Evolutionary conservation across 1,284 basidiomycete species (phyloP), one percentile per base, ranked within the genome.

Genomic region (Melanopsichium pennsylvanicum): DNA sequence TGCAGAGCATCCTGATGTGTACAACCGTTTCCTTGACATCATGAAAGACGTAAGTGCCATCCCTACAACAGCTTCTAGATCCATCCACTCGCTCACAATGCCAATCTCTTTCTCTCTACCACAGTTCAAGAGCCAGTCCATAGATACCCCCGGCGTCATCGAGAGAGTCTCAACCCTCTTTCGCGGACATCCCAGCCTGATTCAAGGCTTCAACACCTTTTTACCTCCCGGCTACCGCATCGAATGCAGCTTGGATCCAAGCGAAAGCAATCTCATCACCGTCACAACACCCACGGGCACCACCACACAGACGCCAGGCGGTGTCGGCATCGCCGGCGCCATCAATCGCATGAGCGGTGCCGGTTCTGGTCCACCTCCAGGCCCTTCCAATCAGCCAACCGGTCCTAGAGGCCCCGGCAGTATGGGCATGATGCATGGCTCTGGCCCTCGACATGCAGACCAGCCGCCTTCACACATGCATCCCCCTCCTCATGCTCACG

Each of bases 171-270:
- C 94, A 2, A 88, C 87, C 69, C 88, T 99, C 37, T 99, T 99
- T 83, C 88, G 92, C 72, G 93, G 93, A 12, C 93, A 97, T 82
- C 92, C 91, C 2, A 83, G 86, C 62, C 90, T 99, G 74, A 97
- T 99, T 52, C 91, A 96, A 83, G 96, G 96, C 27, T 98, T 98
- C 87, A 98, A 99, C 84, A 97, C 95, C 3, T 98, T 98, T 83
- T 87, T 98, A 2, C 96, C 96, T 0, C 87, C 91, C 19, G 95
- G 95, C 29, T 98, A 98, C 84, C 90, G 92, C 66, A 97, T 98
- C 81, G 94, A 97, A 77, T 90, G 93, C 81, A 88, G 89, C 58
- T 85, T 72, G 35, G 78, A 80, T 36, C 78, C 74, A 11, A 66
- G 70, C 49, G 88, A 92, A 74, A 86, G 88, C 47, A 89, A 90